Percentiles rank a stretch among this genome's conserved stretches.
Conservation (phyloP, 2,329 filamentous ascomycete genomes). For the Xylariaceae sp. region DNA sequence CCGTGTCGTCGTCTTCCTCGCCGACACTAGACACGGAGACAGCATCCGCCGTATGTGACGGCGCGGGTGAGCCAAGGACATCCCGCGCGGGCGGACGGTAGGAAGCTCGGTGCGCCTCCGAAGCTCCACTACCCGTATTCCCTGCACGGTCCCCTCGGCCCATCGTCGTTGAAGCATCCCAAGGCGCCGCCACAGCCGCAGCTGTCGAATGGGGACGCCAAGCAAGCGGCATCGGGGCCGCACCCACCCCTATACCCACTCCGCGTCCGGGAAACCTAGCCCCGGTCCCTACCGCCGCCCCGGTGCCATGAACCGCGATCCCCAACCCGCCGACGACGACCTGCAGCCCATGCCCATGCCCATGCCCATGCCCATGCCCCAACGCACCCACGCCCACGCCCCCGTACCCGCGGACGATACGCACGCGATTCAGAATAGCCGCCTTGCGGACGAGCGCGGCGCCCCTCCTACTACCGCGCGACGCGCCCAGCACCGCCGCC, state of each 20-base stretch:
- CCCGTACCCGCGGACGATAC: slow-evolving; percentile 44
- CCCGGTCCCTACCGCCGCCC: slow-evolving; percentile 20
- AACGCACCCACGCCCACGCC: slow-evolving; percentile 11
- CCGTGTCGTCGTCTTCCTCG: slow-evolving; percentile 49
- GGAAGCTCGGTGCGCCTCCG: neutral
- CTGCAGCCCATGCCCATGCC: slow-evolving; percentile 11
- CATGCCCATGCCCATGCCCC: neutral
- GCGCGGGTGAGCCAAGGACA: neutral
- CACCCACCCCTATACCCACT: neutral
- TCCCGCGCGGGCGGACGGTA: neutral
- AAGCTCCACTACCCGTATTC: neutral
- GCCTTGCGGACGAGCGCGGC: slow-evolving; percentile 63
- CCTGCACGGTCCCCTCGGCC: no score
- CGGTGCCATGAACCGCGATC: slow-evolving; percentile 3
- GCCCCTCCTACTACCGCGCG: slow-evolving; percentile 50
- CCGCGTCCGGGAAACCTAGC: slow-evolving; percentile 36
- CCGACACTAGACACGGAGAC: slow-evolving; percentile 28
- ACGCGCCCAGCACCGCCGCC: slow-evolving; percentile 43
- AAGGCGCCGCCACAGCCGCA: no score
- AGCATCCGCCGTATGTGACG: neutral
- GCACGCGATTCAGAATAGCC: slow-evolving; percentile 66
- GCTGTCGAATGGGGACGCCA: slow-evolving; percentile 35
- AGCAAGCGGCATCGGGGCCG: slow-evolving; percentile 23
- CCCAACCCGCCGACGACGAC: slow-evolving; percentile 9
- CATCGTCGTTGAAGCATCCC: no score